These are phyloP conservation scores for Fraxinus dipetala DNA, from an alignment of 305 asterid species.

Conservation along the genomic window DNA sequence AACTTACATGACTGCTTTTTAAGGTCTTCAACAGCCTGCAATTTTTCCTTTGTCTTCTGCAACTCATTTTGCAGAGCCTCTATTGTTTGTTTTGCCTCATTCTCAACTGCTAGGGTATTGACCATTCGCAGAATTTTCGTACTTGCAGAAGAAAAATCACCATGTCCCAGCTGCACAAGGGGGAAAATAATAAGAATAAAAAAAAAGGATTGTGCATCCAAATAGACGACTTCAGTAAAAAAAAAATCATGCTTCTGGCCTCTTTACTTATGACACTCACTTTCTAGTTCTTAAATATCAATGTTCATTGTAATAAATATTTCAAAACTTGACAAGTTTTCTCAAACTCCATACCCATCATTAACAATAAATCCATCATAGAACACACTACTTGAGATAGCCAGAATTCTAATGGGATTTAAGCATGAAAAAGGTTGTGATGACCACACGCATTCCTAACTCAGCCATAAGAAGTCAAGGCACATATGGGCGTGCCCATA, in stretches of 20 bases:
- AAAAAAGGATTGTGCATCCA: not conserved
- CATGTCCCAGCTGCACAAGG: conserved; percentile 82
- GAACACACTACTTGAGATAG: not conserved
- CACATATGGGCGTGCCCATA: not conserved
- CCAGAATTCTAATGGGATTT: not conserved
- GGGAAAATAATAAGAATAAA: conserved; percentile 12
- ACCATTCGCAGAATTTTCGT: conserved; percentile 96
- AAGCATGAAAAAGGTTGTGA: not conserved
- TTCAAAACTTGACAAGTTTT: not conserved
- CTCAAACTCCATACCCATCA: not conserved
- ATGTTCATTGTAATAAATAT: not conserved
- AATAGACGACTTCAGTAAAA: not conserved
- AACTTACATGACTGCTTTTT: conserved; percentile 80
- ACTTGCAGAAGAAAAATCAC: conserved; percentile 85
- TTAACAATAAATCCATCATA: not conserved
- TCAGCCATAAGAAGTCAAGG: not conserved
- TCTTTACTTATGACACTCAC: not conserved
- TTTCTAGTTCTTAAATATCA: not conserved
- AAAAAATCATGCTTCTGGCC: not conserved
- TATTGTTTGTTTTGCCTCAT: conserved; percentile 90
- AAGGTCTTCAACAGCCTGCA: conserved; percentile 90
- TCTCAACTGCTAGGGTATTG: conserved; percentile 80
- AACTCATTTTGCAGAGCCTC: conserved; percentile 91
- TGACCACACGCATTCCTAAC: not conserved
- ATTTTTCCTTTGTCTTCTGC: conserved; percentile 86